These are phyloP conservation scores for Kokia cookei DNA, from an alignment of 441 rosid species.

Conservation along the genomic window DNA sequence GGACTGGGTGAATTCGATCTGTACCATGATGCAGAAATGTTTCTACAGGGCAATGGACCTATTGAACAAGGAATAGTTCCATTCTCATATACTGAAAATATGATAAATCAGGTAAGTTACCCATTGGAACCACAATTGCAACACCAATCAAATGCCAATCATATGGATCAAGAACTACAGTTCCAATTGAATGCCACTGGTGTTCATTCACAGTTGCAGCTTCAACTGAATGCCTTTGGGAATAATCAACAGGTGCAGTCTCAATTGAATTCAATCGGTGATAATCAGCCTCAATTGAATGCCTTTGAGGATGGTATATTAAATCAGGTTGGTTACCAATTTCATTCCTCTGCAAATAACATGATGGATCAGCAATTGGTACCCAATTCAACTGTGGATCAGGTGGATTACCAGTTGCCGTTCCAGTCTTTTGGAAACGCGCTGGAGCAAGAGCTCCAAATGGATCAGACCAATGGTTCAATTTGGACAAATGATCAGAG, in stretches of 20 bases:
- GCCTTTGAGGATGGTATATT: slow-evolving; percentile 14
- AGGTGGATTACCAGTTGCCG: slow-evolving; percentile 16
- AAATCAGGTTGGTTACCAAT: slow-evolving; percentile 19
- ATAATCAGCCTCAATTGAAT: slow-evolving; percentile 7
- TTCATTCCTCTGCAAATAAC: slow-evolving; percentile 14
- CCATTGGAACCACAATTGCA: slow-evolving; percentile 22
- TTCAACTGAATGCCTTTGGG: background rate
- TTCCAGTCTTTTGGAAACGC: slow-evolving; percentile 13
- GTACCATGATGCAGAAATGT: slow-evolving; percentile 57
- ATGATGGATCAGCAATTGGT: slow-evolving; percentile 11
- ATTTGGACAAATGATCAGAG: slow-evolving; percentile 42
- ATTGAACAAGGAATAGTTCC: slow-evolving; percentile 28
- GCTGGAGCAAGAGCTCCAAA: slow-evolving; percentile 22
- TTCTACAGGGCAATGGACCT: slow-evolving; percentile 43
- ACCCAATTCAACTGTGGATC: slow-evolving; percentile 7
- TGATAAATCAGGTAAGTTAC: slow-evolving; percentile 20
- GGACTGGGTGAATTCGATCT: slow-evolving; percentile 46
- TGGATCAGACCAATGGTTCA: slow-evolving; percentile 26
- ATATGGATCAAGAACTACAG: slow-evolving; percentile 12
- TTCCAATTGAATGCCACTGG: background rate
- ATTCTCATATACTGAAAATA: slow-evolving; percentile 13
- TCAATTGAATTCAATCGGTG: slow-evolving; percentile 9
- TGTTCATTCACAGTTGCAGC: background rate
- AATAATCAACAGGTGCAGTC: background rate
- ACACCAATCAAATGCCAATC: slow-evolving; percentile 1